Evolutionary conservation across 768 basidiomycete genomes (phyloP).

Genomic region (Lactarius evosmus): DNA sequence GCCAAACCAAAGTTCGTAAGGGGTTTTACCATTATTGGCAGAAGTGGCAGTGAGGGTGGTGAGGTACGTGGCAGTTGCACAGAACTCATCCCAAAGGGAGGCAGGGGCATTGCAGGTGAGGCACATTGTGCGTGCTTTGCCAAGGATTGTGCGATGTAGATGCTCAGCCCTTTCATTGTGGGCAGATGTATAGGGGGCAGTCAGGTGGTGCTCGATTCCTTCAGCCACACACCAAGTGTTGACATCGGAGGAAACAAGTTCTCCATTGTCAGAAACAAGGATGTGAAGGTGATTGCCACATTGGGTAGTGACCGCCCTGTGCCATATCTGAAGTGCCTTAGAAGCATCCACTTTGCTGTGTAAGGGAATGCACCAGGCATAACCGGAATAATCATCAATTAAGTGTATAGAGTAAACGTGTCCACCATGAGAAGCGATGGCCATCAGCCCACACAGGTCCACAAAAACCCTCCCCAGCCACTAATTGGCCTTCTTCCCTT

Average conservation of each 20-base stretch:
- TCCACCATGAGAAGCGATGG: background rate
- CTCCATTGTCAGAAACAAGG: too few relatives aligned
- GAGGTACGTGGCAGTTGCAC: background rate
- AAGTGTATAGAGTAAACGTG: background rate
- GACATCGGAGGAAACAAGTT: too few relatives aligned
- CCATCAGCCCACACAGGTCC: too few relatives aligned
- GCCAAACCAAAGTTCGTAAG: too few relatives aligned
- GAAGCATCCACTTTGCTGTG: background rate
- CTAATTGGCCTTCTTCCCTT: background rate
- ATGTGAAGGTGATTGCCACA: too few relatives aligned
- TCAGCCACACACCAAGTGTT: background rate
- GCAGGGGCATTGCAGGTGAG: too few relatives aligned
- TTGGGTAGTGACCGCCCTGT: too few relatives aligned
- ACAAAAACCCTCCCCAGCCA: too few relatives aligned
- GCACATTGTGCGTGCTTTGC: constrained; percentile 4
- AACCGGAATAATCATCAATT: background rate
- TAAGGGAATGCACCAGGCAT: background rate
- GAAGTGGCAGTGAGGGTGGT: too few relatives aligned
- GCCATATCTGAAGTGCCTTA: background rate
- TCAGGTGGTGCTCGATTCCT: background rate
- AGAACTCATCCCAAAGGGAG: constrained; percentile 12
- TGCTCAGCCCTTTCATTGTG: too few relatives aligned
- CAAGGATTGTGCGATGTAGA: background rate
- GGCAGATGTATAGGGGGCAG: too few relatives aligned
- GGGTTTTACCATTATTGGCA: too few relatives aligned